Conservation (phyloP, 2,329 filamentous ascomycete species). For the Neofusicoccum umdonicola region DNA sequence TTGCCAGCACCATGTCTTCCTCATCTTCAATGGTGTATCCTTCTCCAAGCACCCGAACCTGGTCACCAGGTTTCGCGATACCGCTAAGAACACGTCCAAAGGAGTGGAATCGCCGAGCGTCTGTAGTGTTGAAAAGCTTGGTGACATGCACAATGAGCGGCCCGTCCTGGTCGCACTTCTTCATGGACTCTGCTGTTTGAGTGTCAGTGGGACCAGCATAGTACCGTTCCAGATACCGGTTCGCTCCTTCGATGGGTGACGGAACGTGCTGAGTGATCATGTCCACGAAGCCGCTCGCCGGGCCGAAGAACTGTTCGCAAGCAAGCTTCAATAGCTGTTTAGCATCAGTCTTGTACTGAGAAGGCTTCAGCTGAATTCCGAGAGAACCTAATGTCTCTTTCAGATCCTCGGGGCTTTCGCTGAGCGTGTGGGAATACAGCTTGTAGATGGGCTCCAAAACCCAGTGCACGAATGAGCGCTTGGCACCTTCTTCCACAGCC, state of each 20-base stretch:
- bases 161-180: slow-evolving; percentile 80
- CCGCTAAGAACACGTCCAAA: slow-evolving; percentile 93
- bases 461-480: slow-evolving; percentile 89
- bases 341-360: slow-evolving; percentile 86
- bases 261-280: slow-evolving; percentile 91
- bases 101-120: slow-evolving; percentile 87
- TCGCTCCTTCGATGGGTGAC: slow-evolving; percentile 76
- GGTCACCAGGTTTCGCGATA: slow-evolving; percentile 74
- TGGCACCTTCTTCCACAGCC: slow-evolving; percentile 73
- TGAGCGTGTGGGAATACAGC: slow-evolving; percentile 91
- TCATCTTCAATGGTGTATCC: slow-evolving; percentile 96
- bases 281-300: slow-evolving; percentile 86
- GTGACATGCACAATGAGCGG: slow-evolving; percentile 89
- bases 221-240: slow-evolving; percentile 75
- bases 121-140: slow-evolving; percentile 85
- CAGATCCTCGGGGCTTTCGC: slow-evolving; percentile 81
- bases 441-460: slow-evolving; percentile 97
- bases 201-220: slow-evolving; percentile 89
- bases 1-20: slow-evolving; percentile 91
- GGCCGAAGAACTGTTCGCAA: slow-evolving; percentile 93
- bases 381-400: slow-evolving; percentile 74
- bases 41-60: slow-evolving; percentile 89
- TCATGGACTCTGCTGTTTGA: slow-evolving; percentile 76
- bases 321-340: slow-evolving; percentile 84
- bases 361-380: slow-evolving; percentile 85